Conservation (phyloP, 1,139 yeast genomes). For the Yamadazyma triangularis region DNA sequence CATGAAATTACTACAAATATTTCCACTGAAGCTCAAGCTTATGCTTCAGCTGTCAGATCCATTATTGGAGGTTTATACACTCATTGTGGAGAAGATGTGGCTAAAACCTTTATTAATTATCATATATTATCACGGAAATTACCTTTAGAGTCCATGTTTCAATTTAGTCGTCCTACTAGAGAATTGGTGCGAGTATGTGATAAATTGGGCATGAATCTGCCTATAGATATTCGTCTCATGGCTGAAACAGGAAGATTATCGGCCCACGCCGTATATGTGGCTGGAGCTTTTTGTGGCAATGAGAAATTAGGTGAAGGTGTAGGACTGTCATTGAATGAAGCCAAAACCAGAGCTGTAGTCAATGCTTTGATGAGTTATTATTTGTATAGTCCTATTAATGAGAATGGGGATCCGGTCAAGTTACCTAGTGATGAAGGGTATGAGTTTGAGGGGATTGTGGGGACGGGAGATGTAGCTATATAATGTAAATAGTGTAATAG, state of each 20-base stretch:
- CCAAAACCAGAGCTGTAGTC: slow-evolving; percentile 88
- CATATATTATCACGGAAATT: slow-evolving; percentile 78
- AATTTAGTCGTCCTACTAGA: slow-evolving; percentile 80
- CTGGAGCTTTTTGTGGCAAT: slow-evolving; percentile 84
- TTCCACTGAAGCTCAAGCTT: slow-evolving; percentile 35
- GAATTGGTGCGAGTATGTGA: slow-evolving; percentile 76
- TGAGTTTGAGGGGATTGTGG: slow-evolving; percentile 46
- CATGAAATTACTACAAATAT: slow-evolving; percentile 21
- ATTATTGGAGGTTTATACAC: slow-evolving; percentile 68
- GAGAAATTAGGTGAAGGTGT: slow-evolving; percentile 91
- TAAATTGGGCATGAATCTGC: slow-evolving; percentile 70
- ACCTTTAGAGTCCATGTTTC: slow-evolving; percentile 68
- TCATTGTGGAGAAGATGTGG: slow-evolving; percentile 56
- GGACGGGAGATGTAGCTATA: slow-evolving; percentile 53
- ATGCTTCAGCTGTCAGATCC: slow-evolving; percentile 63
- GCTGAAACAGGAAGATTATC: slow-evolving; percentile 93
- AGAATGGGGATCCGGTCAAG: slow-evolving; percentile 34
- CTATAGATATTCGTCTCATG: slow-evolving; percentile 69
- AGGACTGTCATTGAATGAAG: slow-evolving; percentile 88
- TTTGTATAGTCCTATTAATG: slow-evolving; percentile 72
- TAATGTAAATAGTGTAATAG: too few relatives aligned
- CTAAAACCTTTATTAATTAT: slow-evolving; percentile 62
- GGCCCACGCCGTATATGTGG: slow-evolving; percentile 79
- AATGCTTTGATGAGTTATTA: slow-evolving; percentile 91
- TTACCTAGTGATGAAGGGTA: slow-evolving; percentile 58